Base-by-base conservation (phyloP, 2,329 filamentous ascomycete species). In the Penicillium occitanis region DNA sequence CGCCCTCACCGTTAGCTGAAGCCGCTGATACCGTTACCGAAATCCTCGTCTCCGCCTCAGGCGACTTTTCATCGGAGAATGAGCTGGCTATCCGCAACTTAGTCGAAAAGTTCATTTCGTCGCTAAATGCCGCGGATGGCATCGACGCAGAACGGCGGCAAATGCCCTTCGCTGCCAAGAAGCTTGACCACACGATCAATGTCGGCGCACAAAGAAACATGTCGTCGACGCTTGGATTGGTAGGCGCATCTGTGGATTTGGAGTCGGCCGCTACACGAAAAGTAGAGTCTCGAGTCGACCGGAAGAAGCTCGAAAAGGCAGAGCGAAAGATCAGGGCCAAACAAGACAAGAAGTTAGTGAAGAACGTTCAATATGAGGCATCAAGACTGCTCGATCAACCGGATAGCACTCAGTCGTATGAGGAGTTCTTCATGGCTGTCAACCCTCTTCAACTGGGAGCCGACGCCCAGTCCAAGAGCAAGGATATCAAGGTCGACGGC, bases 391-490 rank as follows among this genome's bases (percentile, higher is more conserved):
- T 99, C 70, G 90, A 96, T 75, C 87, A 92, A 79, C 86, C 92
- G 3, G 90, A 94, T 73, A 87, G 90, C 73, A 84, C 93, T 13
- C 90, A 97, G 84, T 96, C 92, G 48, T 99, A 99, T 77, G 95
- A 99, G 80, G 95, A 99, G 78, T 98, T 99, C 82, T 99, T 96
- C 86, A 98, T 99, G 95, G 90, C 92, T 63, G 95, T 99, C 83
- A 99, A 99, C 79, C 95, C 95, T 68, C 86, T 99, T 69, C 94
- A 98, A 77, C 75, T 98, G 68, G 94, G 93, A 64, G 82, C 85
- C 25, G 88, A 85, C 70, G 79, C 86, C 65, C 79, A 89, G 67
- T 86, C 89, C 37, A 99, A 98, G 88, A 97, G 93, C 79, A 99
- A 99, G 85, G 95, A 99, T 77, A 93, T 99, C 85, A 99, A 98